Percentiles rank a stretch among this genome's conserved stretches.
phyloP scores from a whole-genome alignment of 352 stramenopile genomes.

The Phytophthora pseudosyringae region DNA sequence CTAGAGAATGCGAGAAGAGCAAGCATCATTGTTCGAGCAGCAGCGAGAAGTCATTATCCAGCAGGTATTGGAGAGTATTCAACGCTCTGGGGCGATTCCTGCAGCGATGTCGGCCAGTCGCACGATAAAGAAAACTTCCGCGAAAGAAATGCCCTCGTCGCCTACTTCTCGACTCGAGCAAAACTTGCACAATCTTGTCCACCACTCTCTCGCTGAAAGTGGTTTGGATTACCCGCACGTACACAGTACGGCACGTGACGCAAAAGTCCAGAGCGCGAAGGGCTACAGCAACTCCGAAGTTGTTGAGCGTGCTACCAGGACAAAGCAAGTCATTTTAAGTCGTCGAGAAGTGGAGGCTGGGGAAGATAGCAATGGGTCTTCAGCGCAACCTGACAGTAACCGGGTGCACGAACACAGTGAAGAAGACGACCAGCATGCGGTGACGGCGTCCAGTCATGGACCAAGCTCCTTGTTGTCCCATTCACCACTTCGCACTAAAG shows the following conservation, averaged over 20 bases:
- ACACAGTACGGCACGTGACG: slow-evolving; percentile 16
- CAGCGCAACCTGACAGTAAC: slow-evolving; percentile 5
- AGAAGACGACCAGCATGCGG: slow-evolving; percentile 6
- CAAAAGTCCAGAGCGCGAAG: slow-evolving; percentile 1
- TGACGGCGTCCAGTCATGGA: neutral
- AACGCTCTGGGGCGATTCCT: slow-evolving; percentile 31
- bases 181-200: slow-evolving; percentile 55
- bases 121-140: neutral
- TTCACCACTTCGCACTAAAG: slow-evolving; percentile 14
- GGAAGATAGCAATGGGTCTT: neutral
- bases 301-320: slow-evolving; percentile 6
- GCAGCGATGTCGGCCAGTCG: neutral
- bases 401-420: slow-evolving; percentile 6
- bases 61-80: slow-evolving; percentile 64
- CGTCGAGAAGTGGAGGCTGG: slow-evolving; percentile 26
- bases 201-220: slow-evolving; percentile 68
- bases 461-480: neutral
- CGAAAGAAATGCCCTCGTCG: slow-evolving; percentile 17
- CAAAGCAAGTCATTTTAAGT: slow-evolving; percentile 29
- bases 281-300: neutral
- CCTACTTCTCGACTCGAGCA: slow-evolving; percentile 44
- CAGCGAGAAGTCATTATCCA: slow-evolving; percentile 68
- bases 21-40: slow-evolving; percentile 55
- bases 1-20: slow-evolving; percentile 45
- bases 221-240: slow-evolving; percentile 71